Percentiles rank a stretch among this genome's conserved stretches.
These are phyloP conservation scores for Plenodomus tracheiphilus DNA, from an alignment of 2,329 filamentous ascomycete genomes.

Conservation along the genomic window DNA sequence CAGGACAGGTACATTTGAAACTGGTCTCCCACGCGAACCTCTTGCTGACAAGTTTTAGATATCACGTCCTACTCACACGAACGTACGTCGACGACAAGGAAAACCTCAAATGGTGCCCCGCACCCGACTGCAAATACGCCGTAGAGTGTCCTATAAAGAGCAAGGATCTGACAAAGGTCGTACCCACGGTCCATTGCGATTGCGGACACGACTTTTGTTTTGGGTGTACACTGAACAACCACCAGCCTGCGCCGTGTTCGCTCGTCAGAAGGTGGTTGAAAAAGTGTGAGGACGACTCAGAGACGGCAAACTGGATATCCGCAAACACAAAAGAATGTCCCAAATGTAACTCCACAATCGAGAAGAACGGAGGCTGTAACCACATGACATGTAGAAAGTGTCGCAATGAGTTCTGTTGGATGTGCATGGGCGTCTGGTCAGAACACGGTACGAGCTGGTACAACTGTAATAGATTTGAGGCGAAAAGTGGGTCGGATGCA, in stretches of 20 bases:
- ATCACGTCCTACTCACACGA: slow-evolving; percentile 82
- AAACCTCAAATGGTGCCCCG: slow-evolving; percentile 94
- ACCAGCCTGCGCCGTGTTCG: slow-evolving; percentile 89
- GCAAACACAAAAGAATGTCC: slow-evolving; percentile 99
- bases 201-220: slow-evolving; percentile 94
- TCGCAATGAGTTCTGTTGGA: slow-evolving; percentile 98
- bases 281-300: slow-evolving; percentile 97
- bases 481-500: slow-evolving; percentile 90
- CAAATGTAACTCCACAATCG: slow-evolving; percentile 93
- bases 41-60: slow-evolving; percentile 55
- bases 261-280: slow-evolving; percentile 95
- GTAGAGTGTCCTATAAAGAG: slow-evolving; percentile 86
- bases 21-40: neutral
- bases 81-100: slow-evolving; percentile 98
- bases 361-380: slow-evolving; percentile 98
- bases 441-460: slow-evolving; percentile 99
- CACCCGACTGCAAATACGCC: slow-evolving; percentile 94
- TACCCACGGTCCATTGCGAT: slow-evolving; percentile 84
- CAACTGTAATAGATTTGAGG: slow-evolving; percentile 96
- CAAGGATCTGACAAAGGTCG: slow-evolving; percentile 80
- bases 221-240: slow-evolving; percentile 84
- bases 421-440: slow-evolving; percentile 99
- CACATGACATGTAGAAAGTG: slow-evolving; percentile 98
- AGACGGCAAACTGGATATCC: slow-evolving; percentile 99
- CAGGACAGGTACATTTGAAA: slow-evolving; percentile 54